Percentiles rank a stretch among this genome's conserved stretches.
phyloP scores from a whole-genome alignment of 2,329 filamentous ascomycete genomes.

The Drechmeria coniospora region DNA sequence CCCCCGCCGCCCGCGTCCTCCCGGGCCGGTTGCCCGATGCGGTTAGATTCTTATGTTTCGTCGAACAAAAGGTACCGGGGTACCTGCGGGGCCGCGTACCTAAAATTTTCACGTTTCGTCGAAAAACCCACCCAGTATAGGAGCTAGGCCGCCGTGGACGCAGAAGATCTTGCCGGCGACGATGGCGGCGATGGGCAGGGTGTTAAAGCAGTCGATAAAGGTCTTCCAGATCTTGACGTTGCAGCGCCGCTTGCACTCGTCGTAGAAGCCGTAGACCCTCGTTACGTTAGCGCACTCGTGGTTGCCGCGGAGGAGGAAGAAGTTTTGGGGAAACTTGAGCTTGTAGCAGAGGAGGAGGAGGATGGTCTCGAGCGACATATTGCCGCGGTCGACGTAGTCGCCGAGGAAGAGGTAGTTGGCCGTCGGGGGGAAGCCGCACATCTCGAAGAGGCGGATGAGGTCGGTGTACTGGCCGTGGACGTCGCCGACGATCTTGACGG shows the following conservation, averaged over 20 bases:
- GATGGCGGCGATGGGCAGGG: conserved; percentile 86
- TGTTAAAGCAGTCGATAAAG: conserved; percentile 94
- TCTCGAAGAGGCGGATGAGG: conserved; percentile 91
- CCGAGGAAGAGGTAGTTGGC: conserved; percentile 90
- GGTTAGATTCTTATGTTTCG: no score
- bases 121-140: no score
- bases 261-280: conserved; percentile 92
- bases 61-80: no score
- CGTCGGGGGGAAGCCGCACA: conserved; percentile 89
- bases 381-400: conserved; percentile 92
- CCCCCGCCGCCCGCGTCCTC: no score
- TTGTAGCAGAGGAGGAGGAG: conserved; percentile 89
- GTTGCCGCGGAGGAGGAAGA: conserved; percentile 86
- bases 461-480: conserved; percentile 96
- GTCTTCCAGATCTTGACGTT: conserved; percentile 98
- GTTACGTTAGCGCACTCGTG: conserved; percentile 96
- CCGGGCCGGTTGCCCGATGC: no score
- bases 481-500: conserved; percentile 95
- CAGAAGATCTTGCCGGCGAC: conserved; percentile 97
- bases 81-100: no score
- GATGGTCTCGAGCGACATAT: conserved; percentile 91
- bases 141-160: conserved; percentile 87
- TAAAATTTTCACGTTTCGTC: no score
- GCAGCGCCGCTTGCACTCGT: conserved; percentile 90
- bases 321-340: conserved; percentile 93